These are phyloP conservation scores for Rhodosporidiobolus odoratus DNA, from an alignment of 768 basidiomycete genomes.

Conservation along the genomic window DNA sequence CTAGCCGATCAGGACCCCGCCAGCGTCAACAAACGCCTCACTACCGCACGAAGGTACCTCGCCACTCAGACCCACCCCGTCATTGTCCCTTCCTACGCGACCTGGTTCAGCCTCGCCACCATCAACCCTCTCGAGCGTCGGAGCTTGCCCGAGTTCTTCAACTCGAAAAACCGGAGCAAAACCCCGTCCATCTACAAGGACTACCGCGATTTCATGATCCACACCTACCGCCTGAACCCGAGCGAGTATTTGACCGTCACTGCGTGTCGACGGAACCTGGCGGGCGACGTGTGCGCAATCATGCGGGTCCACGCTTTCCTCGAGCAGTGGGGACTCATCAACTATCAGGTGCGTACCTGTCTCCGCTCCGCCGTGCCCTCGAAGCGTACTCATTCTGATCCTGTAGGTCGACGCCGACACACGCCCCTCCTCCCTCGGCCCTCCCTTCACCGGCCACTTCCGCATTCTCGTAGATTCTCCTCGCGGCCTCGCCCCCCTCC, in stretches of 20 bases:
- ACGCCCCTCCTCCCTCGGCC: slow-evolving; percentile 84
- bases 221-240: slow-evolving; percentile 90
- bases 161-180: slow-evolving; percentile 86
- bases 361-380: background rate
- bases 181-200: slow-evolving; percentile 97
- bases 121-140: slow-evolving; percentile 87
- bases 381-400: background rate
- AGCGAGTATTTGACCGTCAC: slow-evolving; percentile 95
- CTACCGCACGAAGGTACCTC: slow-evolving; percentile 74
- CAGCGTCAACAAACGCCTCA: slow-evolving; percentile 20
- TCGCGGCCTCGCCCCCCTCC: slow-evolving; percentile 87
- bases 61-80: slow-evolving; percentile 93
- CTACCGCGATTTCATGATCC: slow-evolving; percentile 99
- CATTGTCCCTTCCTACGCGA: slow-evolving; percentile 91
- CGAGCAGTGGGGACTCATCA: slow-evolving; percentile 97
- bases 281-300: slow-evolving; percentile 95
- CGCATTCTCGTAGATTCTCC: slow-evolving; percentile 95
- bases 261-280: slow-evolving; percentile 88
- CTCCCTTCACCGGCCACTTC: slow-evolving; percentile 98
- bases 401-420: slow-evolving; percentile 93
- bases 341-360: slow-evolving; percentile 74
- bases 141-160: slow-evolving; percentile 96
- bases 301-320: slow-evolving; percentile 99
- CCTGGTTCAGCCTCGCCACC: slow-evolving; percentile 95
- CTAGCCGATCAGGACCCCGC: slow-evolving; percentile 6